Percentiles rank a stretch among this genome's conserved stretches.
These are phyloP conservation scores for Alternaria novae-zelandiae DNA, from an alignment of 2,329 filamentous ascomycete species.

Conservation along the genomic window DNA sequence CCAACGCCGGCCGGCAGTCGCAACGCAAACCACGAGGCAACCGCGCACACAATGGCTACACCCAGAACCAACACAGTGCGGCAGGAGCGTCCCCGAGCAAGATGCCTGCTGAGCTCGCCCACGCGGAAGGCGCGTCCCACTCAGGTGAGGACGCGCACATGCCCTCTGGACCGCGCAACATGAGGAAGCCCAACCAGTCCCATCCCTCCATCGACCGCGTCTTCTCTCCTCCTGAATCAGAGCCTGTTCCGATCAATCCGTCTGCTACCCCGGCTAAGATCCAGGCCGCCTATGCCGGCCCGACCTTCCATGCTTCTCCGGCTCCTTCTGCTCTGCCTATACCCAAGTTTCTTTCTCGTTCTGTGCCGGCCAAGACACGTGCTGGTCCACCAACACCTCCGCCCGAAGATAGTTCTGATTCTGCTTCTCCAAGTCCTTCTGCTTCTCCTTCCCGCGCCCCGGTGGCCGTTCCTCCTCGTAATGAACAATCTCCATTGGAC, in stretches of 20 bases:
- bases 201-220: constrained; percentile 38
- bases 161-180: constrained; percentile 28
- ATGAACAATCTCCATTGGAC: constrained; percentile 79
- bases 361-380: constrained; percentile 64
- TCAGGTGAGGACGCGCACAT: constrained; percentile 38
- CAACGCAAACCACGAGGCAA: constrained; percentile 42
- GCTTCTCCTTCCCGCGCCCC: constrained; percentile 61
- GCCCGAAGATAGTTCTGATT: constrained; percentile 55
- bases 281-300: constrained; percentile 78
- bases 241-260: constrained; percentile 23
- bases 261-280: constrained; percentile 43
- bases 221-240: constrained; percentile 37
- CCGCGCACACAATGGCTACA: constrained; percentile 39
- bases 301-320: constrained; percentile 93
- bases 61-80: constrained; percentile 29
- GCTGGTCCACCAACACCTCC: constrained; percentile 56
- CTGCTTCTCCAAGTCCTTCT: constrained; percentile 49
- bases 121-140: constrained; percentile 34
- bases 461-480: constrained; percentile 48
- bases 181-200: constrained; percentile 42
- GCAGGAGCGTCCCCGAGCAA: constrained; percentile 22
- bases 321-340: constrained; percentile 89
- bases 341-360: constrained; percentile 84
- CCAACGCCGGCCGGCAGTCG: constrained; percentile 33
- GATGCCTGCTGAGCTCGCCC: constrained; percentile 18